Base-by-base conservation (phyloP, 2,329 filamentous ascomycete species). In the Colletotrichum sp. region DNA sequence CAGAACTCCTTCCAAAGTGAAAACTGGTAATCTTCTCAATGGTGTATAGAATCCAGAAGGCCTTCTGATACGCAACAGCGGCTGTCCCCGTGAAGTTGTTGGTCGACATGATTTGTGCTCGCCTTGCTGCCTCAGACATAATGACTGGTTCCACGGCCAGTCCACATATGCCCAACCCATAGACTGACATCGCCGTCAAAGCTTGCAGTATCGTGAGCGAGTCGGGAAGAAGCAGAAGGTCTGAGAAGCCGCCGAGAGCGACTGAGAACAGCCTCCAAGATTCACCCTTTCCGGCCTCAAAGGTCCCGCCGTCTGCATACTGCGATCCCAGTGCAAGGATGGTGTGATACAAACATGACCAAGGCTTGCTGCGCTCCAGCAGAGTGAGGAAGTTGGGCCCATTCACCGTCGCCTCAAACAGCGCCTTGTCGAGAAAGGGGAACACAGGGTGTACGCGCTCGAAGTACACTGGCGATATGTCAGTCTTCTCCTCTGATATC, bases 251-350 rank as follows among this genome's bases (percentile, higher is more conserved):
- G 7, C 81, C 80, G 6, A 87, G 80, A 6, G 85, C 81, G 3
- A 83, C 79, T 24, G 84, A 81, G 62, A 86, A 87, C 6, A 86
- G 79, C 10, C 81, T 82, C 86, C 86, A 88, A 0, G 84, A 80
- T 44, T 80, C 81, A 7, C 85, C 85, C 28, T 82, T 83, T 4
- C 84, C 84, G 1, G 84, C 84, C 66, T 86, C 83, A 63, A 86
- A 88, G 10, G 81, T 82, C 1, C 83, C 84, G 8, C 83, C 82
- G 28, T 80, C 80, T 16, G 80, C 78, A 32, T 84, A 83, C 68
- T 84, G 84, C 30, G 81, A 84, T 8, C 85, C 85, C 3, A 87
- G 74, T 5, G 85, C 86, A 6, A 87, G 78, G 6, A 84, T 79
- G 4, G 82, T 64, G 70, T 86, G 80, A 77, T 87, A 88, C 5